Evolutionary conservation across 345 rosid species (phyloP), one percentile per base, ranked within the genome.

Genomic region (Hibiscus tridactylites): DNA sequence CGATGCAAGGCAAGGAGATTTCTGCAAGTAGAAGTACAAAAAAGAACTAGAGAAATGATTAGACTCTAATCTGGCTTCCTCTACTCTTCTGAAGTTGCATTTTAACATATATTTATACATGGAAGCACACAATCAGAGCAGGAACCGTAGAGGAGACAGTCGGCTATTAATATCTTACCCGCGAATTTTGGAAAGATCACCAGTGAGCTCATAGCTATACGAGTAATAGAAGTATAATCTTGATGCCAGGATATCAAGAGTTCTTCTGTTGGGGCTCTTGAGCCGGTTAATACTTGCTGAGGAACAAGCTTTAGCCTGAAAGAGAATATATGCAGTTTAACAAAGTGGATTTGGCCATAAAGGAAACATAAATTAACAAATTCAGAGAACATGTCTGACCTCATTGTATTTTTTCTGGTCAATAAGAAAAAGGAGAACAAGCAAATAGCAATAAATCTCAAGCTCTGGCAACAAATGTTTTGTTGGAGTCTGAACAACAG

Each of bases 271-370:
- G 29, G 90, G 54, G 58, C 74, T 87, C 85, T 85, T 88, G 79
- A 90, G 82, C 33, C 91, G 85, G 74, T 77, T 82, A 75, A 94
- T 85, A 81, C 96, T 88, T 10, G 91, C 90, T 0, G 95, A 79
- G 53, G 96, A 84, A 81, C 97, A 94, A 79, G 86, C 88, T 87
- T 94, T 94, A 44, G 96, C 96, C 98, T 91, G 71, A 71, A 54
- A 81, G 13, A 8, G 26, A 29, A 31, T 5, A 19, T 17, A 57
- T 7, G 26, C 26, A 29, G 46, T 26, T 52, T 64, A 63, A 54
- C 37, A 47, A 16, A 19, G 44, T 47, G 31, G 46, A 33, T 62
- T 75, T 19, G 10, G 54, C 53, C 35, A n/a, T 31, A 10, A 39
- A 50, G 37, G 35, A 31, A 68, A 19, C 5, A 35, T 35, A 35